A percentile compares a stretch with the other conserved stretches of the same genome.
Conservation (phyloP, 768 basidiomycete genomes). For the Ephemerocybe angulata region DNA sequence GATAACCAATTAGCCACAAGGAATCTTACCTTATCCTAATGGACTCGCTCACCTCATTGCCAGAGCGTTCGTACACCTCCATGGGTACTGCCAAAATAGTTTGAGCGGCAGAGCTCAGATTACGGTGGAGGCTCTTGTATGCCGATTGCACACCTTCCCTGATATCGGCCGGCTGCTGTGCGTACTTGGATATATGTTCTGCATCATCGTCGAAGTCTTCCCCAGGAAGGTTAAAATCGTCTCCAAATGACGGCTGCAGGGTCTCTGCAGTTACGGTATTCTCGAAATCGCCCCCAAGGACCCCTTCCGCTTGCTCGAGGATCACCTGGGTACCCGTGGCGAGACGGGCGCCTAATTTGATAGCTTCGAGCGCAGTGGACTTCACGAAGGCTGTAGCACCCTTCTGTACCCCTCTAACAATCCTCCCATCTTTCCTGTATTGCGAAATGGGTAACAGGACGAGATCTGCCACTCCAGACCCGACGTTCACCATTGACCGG, state of each 20-base stretch:
- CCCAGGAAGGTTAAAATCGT: slow-evolving; percentile 25
- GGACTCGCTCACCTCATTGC: slow-evolving; percentile 66
- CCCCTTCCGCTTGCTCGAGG: slow-evolving; percentile 89
- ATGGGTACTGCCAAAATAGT: slow-evolving; percentile 98
- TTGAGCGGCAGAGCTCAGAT: slow-evolving; percentile 92
- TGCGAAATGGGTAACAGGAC: slow-evolving; percentile 95
- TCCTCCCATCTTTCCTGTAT: slow-evolving; percentile 93
- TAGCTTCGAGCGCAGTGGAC: slow-evolving; percentile 91
- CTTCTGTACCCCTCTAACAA: slow-evolving; percentile 90
- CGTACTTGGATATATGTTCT: slow-evolving; percentile 82
- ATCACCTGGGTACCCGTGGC: slow-evolving; percentile 98
- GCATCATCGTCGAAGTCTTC: slow-evolving; percentile 36
- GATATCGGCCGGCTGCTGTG: slow-evolving; percentile 82
- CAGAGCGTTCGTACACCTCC: slow-evolving; percentile 96
- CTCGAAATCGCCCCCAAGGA: slow-evolving; percentile 77
- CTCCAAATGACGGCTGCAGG: slow-evolving; percentile 42
- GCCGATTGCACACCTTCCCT: slow-evolving; percentile 87
- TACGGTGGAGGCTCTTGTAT: slow-evolving; percentile 83
- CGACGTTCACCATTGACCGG: slow-evolving; percentile 94
- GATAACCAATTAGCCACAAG: slow-evolving; percentile 11
- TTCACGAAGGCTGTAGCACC: slow-evolving; percentile 91
- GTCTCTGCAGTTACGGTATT: slow-evolving; percentile 66
- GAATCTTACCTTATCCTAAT: not conserved
- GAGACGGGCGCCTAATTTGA: slow-evolving; percentile 88
- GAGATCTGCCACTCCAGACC: slow-evolving; percentile 93